phyloP scores from a whole-genome alignment of 2,329 filamentous ascomycete genomes.

The Monilinia fructigena region DNA sequence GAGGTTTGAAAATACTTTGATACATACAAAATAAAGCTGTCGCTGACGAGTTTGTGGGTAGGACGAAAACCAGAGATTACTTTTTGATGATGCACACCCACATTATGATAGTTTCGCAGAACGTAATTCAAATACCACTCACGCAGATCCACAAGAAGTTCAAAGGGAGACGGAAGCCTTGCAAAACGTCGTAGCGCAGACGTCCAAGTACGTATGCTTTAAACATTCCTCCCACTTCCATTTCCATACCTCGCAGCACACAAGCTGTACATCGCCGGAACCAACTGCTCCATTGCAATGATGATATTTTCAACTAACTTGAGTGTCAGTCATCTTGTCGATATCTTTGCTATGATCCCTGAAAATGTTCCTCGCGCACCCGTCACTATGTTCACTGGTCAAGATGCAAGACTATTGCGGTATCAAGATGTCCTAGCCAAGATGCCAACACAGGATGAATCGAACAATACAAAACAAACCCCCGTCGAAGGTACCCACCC shows the following conservation, averaged over 20 bases:
- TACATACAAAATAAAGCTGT: not conserved
- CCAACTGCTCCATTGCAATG: not conserved
- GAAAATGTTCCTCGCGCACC: slow-evolving; percentile 46
- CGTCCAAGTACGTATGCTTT: slow-evolving; percentile 54
- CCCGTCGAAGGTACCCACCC: slow-evolving; percentile 32
- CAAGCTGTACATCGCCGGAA: not conserved
- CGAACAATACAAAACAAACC: slow-evolving; percentile 40
- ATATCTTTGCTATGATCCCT: slow-evolving; percentile 64
- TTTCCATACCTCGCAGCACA: slow-evolving; percentile 9
- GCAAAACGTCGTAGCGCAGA: slow-evolving; percentile 61
- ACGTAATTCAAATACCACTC: slow-evolving; percentile 49
- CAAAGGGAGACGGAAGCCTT: slow-evolving; percentile 64
- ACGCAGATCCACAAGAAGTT: slow-evolving; percentile 60
- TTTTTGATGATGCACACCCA: slow-evolving; percentile 60
- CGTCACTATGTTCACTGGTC: slow-evolving; percentile 48
- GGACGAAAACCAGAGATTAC: slow-evolving; percentile 48
- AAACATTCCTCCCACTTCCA: slow-evolving; percentile 22
- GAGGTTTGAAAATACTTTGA: slow-evolving; percentile 47
- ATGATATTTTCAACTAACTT: slow-evolving; percentile 26
- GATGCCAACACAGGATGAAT: slow-evolving; percentile 51
- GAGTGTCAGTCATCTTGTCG: slow-evolving; percentile 59
- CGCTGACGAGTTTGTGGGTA: slow-evolving; percentile 25
- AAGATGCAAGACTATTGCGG: slow-evolving; percentile 55
- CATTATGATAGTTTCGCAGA: slow-evolving; percentile 65
- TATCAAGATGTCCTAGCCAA: slow-evolving; percentile 64